Conservation (phyloP, 768 basidiomycete genomes). For the Amanita subjunquillea region DNA sequence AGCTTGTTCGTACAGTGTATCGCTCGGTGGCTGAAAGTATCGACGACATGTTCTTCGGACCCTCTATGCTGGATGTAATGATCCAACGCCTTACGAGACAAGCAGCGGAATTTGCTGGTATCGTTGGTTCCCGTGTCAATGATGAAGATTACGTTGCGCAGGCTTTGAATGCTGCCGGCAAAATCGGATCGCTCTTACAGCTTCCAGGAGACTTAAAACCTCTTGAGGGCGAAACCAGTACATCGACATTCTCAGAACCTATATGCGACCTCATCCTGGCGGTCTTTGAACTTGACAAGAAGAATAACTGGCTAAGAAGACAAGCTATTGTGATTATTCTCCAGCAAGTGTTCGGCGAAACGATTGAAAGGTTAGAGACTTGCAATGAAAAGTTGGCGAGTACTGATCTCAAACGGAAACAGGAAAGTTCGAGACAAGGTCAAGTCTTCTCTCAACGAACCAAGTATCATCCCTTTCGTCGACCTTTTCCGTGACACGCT, state of each 20-base stretch:
- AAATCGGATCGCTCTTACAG: constrained; percentile 51
- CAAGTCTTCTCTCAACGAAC: constrained; percentile 53
- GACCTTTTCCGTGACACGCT: constrained; percentile 59
- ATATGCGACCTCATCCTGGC: constrained; percentile 92
- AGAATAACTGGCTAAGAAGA: constrained; percentile 91
- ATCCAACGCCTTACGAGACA: constrained; percentile 85
- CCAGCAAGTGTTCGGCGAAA: constrained; percentile 91
- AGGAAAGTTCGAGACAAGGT: constrained; percentile 86
- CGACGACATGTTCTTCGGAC: constrained; percentile 96
- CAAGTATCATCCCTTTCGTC: constrained; percentile 60
- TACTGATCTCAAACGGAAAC: not conserved
- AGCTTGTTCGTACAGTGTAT: constrained; percentile 80
- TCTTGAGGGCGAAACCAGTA: constrained; percentile 80
- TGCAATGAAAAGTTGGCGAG: not conserved
- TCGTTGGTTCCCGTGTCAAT: constrained; percentile 65
- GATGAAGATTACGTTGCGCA: constrained; percentile 83
- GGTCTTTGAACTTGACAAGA: constrained; percentile 90
- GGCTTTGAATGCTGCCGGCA: constrained; percentile 64
- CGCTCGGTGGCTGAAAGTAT: constrained; percentile 89
- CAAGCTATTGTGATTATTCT: constrained; percentile 96
- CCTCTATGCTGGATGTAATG: constrained; percentile 92
- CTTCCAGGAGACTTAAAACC: constrained; percentile 73
- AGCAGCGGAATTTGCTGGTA: constrained; percentile 81
- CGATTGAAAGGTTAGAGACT: constrained; percentile 76
- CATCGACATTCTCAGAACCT: constrained; percentile 83